These are phyloP conservation scores for Solanum pennellii DNA, from an alignment of 257 asterid species.

Conservation along the genomic window DNA sequence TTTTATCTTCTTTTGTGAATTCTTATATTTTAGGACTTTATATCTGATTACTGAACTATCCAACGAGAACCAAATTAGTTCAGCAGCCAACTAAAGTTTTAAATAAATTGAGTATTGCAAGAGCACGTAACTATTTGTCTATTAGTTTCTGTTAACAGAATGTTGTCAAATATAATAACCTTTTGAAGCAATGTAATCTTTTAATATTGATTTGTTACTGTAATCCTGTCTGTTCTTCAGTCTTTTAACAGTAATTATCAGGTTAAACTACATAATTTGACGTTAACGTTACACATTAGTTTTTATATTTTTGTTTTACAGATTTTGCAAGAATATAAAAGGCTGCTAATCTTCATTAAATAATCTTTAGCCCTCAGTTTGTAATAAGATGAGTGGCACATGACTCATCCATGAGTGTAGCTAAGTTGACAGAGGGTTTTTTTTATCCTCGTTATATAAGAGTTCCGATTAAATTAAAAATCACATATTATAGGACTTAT, in stretches of 20 bases:
- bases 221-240: neutral
- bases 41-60: neutral
- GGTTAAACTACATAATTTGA: neutral
- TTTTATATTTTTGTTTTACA: neutral
- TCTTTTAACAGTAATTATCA: neutral
- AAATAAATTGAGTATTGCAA: neutral
- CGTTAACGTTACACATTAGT: neutral
- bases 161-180: neutral
- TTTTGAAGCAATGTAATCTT: neutral
- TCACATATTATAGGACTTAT: too few relatives aligned
- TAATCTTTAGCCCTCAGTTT: neutral
- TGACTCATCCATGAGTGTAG: neutral
- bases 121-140: neutral
- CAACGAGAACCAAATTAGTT: neutral
- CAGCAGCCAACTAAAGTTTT: neutral
- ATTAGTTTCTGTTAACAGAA: neutral
- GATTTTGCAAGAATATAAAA: neutral
- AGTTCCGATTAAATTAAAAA: too few relatives aligned
- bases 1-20: neutral
- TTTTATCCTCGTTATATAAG: accelerated
- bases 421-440: neutral
- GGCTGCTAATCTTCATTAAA: neutral
- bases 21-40: neutral
- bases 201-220: neutral
- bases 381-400: neutral